These are phyloP conservation scores for Exsudoporus frostii DNA, from an alignment of 768 basidiomycete species.

Conservation along the genomic window DNA sequence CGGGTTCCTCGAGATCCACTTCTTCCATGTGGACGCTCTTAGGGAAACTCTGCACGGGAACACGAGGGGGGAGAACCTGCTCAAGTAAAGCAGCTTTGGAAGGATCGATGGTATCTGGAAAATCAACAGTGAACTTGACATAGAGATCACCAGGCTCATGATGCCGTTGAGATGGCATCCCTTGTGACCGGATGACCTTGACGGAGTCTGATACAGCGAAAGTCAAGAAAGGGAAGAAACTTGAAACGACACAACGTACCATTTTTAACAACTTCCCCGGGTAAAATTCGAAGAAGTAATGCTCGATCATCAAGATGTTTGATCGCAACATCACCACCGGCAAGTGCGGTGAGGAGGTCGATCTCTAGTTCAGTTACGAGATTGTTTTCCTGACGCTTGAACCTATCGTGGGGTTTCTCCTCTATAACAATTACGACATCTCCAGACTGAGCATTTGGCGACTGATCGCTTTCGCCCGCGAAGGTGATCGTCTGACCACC, in stretches of 20 bases:
- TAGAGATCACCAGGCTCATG: slow-evolving; percentile 95
- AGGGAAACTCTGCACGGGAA: slow-evolving; percentile 60
- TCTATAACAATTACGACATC: slow-evolving; percentile 94
- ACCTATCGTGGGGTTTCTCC: slow-evolving; percentile 86
- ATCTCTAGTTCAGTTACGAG: slow-evolving; percentile 85
- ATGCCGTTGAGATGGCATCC: slow-evolving; percentile 98
- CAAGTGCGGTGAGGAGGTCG: slow-evolving; percentile 90
- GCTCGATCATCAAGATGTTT: slow-evolving; percentile 93
- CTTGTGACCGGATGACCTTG: slow-evolving; percentile 91
- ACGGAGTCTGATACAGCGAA: slow-evolving; percentile 56
- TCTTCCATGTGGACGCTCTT: slow-evolving; percentile 77
- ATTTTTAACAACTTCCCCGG: slow-evolving; percentile 91
- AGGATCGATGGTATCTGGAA: slow-evolving; percentile 80
- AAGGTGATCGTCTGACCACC: slow-evolving; percentile 89
- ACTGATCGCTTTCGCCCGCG: slow-evolving; percentile 88
- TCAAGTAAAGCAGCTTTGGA: slow-evolving; percentile 72
- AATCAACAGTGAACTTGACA: slow-evolving; percentile 80
- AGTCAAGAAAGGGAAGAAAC: neutral
- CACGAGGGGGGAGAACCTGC: slow-evolving; percentile 78
- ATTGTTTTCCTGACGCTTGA: slow-evolving; percentile 87
- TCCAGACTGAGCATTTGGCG: slow-evolving; percentile 84
- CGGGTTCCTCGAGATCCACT: slow-evolving; percentile 75
- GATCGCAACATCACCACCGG: slow-evolving; percentile 86
- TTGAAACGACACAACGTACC: slow-evolving; percentile 50
- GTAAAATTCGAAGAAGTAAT: slow-evolving; percentile 75